Base-by-base conservation (phyloP, 306 rosid species). In the Nissolia schottii region DNA sequence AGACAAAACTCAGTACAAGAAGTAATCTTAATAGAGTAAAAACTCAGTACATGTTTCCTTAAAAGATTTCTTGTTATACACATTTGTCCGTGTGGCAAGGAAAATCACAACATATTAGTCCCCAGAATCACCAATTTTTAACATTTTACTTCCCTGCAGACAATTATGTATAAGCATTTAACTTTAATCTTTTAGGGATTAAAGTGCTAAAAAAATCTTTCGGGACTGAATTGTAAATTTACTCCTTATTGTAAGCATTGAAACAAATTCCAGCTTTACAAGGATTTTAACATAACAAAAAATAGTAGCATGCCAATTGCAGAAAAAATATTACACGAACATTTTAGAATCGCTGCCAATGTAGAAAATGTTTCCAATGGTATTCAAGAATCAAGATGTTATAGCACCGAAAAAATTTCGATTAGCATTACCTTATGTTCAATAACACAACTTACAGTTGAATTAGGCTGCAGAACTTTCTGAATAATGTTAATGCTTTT, bases 381-480 rank as follows among this genome's bases (percentile, higher is more conserved):
- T 55, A 55, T 27, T 25, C 4, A 63, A 63, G 18, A 43, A 43
- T n/a, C n/a, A n/a, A 31, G 6, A 31, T 31, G 43, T 28, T 8
- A 28, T 2, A 25, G 15, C 15, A 13, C 34, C 15, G 11, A n/a
- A 32, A 50, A 2, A 14, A 5, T 51, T 49, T 9, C 1, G 20
- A 51, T 6, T 27, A 35, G 13, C 55, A 27, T 37, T 7, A 40
- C 5, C 7, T 9, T 45, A 6, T 1, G 3, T 29, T 11, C 16
- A 58, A 50, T 48, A 19, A 23, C 25, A 43, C 2, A 73, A 73
- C 85, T 81, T 80, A 87, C 87, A 14, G 20, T 31, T 20, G 79
- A 73, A n/a, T 74, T 64, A 4, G 83, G 64, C 35, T 27, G 80
- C 65, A 90, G 67, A 67, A 84, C 64, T 35, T 68, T 49, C 14